Evolutionary conservation across 148 eudicot genomes (phyloP), one percentile per base, ranked within the genome.

Genomic region (Pouteria glomerata): DNA sequence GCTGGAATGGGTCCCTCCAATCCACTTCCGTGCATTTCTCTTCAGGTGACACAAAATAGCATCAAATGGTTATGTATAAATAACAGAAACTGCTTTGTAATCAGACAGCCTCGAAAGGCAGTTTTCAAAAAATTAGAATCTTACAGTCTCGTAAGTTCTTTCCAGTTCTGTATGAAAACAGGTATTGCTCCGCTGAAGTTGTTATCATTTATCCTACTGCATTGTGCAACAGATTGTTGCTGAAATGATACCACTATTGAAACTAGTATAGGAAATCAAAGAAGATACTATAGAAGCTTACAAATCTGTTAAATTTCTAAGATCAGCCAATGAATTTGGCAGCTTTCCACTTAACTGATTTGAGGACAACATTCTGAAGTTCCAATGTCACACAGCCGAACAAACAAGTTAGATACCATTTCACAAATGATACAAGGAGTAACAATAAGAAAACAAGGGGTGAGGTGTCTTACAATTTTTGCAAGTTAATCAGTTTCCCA

Each of bases 1-100:
- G 78, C 64, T 7, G 96, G 93, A 75, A 90, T 86, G 19, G 93
- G 93, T 57, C 96, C 96, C 47, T 70, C 76, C 60, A 90, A 74
- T 76, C 96, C 96, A 76, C 90, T 88, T 56, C 85, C 89, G n/a
- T 68, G 76, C 89, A 90, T 83, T 78, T 90, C 96, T 79, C 96
- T 90, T 83, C 66, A 81, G 10, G 77, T 59, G 39, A 77, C 27
- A 52, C 30, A 76, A 45, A 56, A 42, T 35, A 53, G 8, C 30
- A 73, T 57, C 52, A 61, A 39, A 3, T 41, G n/a, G 13, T 31
- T n/a, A n/a, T 1, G 21, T 24, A 51, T 8, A 62, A 50, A 70
- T 44, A 68, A 45, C 1, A 48, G 37, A n/a, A 26, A 45, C 35
- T 10, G 11, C 16, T 24, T 7, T n/a, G 47, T 6, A 21, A 16